phyloP scores from a whole-genome alignment of 2,329 filamentous ascomycete species.

The Trichophyton schoenleinii region DNA sequence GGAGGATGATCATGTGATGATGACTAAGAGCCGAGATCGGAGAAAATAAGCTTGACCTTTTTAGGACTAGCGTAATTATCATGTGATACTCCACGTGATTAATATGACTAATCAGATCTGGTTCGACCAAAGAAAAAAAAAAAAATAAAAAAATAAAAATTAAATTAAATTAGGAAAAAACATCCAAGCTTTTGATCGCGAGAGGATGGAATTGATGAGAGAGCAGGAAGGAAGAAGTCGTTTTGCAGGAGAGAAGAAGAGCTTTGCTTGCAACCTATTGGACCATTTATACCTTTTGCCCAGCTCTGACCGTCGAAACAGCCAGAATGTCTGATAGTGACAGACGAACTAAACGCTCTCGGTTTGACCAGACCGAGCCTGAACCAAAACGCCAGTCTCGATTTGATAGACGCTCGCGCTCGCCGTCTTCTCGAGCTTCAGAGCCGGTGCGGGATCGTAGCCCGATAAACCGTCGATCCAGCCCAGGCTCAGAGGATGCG shows the following conservation, averaged over 20 bases:
- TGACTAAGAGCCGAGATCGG: conserved; percentile 3
- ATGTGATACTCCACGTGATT: background rate
- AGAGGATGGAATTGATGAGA: background rate
- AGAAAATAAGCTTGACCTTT: background rate
- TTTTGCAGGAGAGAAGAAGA: background rate
- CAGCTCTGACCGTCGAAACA: background rate
- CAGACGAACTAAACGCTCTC: conserved; percentile 67
- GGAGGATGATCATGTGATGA: background rate
- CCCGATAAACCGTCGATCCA: conserved; percentile 48
- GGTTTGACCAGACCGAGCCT: conserved; percentile 84
- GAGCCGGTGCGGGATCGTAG: conserved; percentile 69
- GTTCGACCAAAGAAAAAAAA: background rate
- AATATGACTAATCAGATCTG: background rate
- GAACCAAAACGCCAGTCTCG: conserved; percentile 64
- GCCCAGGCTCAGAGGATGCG: conserved; percentile 34
- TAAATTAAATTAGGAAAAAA: background rate
- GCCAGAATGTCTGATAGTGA: conserved; percentile 62
- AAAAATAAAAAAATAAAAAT: background rate
- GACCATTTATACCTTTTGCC: background rate
- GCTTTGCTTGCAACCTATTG: background rate
- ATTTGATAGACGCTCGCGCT: conserved; percentile 86
- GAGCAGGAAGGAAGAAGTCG: background rate
- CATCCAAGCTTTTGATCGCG: background rate
- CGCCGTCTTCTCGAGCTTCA: conserved; percentile 54
- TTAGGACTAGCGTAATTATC: background rate